Evolutionary conservation across 1,284 basidiomycete species (phyloP).

Genomic region (Ustilago curta): DNA sequence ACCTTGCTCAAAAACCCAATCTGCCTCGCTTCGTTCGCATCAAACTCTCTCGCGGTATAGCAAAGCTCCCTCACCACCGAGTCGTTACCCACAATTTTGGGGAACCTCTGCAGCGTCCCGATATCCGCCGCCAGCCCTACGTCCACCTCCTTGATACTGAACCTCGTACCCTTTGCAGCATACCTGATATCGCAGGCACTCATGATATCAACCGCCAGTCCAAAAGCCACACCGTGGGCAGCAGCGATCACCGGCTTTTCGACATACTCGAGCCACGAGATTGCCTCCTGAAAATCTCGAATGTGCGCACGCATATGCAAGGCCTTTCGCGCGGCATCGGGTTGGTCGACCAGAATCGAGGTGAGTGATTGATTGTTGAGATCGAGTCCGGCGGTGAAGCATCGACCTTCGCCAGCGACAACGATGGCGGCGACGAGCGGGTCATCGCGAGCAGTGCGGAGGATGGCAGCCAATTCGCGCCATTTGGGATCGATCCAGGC

Average conservation of each 20-base stretch:
- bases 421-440: conserved; percentile 64
- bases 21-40: conserved; percentile 77
- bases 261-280: conserved; percentile 74
- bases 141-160: conserved; percentile 90
- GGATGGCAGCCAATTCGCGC: conserved; percentile 62
- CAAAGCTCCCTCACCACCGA: conserved; percentile 84
- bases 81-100: conserved; percentile 83
- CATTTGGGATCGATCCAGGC: conserved; percentile 63
- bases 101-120: conserved; percentile 86
- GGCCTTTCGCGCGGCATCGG: conserved; percentile 63
- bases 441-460: conserved; percentile 55
- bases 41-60: conserved; percentile 81
- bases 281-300: conserved; percentile 66
- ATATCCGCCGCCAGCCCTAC: conserved; percentile 90
- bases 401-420: conserved; percentile 61
- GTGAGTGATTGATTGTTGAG: conserved; percentile 38
- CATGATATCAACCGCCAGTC: conserved; percentile 81
- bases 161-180: conserved; percentile 75
- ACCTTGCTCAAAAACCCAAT: conserved; percentile 84
- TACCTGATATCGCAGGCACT: conserved; percentile 85
- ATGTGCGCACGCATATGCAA: conserved; percentile 58
- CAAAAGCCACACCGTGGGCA: conserved; percentile 80
- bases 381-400: conserved; percentile 69
- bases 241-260: conserved; percentile 87
- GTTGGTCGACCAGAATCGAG: conserved; percentile 29